Base-by-base conservation (phyloP, 306 rosid species). In the Leucaena leucocephala region DNA sequence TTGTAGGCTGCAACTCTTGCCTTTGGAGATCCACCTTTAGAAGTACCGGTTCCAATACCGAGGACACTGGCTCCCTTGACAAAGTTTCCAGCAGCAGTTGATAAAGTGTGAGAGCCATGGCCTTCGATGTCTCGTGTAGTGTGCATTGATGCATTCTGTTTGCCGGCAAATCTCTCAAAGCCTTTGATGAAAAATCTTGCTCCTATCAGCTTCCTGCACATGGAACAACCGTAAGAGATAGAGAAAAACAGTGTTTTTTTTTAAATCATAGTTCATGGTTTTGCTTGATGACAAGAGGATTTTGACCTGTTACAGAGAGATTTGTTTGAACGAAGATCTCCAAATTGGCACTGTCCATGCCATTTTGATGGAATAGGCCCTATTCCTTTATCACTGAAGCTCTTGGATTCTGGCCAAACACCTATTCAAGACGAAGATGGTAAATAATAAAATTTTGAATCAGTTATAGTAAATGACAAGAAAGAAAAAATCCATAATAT, bases 41-140 rank as follows among this genome's bases (percentile, higher is more conserved):
- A 96, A 1, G 93, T 91, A 45, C 99, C 99, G 36, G 78, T 85
- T 3, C 96, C 97, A 64, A 63, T 12, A 9, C 97, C 94, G 6
- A 85, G 81, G 6, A 90, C 85, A 71, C 42, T 87, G 1, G 80
- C 90, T 7, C 85, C 80, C 0, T 34, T 2, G 8, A 90, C 91
- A 49, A 84, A 85, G 52, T 34, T 95, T 10, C 98, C 98, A 0
- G 90, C 98, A 0, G 97, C 98, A 0, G 98, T 95, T n/a, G 98
- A 95, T 58, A 95, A 79, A 43, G 99, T 95, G 43, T 95, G 99
- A 13, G 97, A 27, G 6, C 99, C 99, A 66, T 95, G 98, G 57
- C 99, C 99, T 0, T 64, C 87, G 3, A 42, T 0, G 86, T 95
- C 99, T 2, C 97, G 87, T 0, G 88, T 76, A 11, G 81, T 80